Percentiles rank a stretch among this genome's conserved stretches.
Evolutionary conservation across 345 rosid genomes (phyloP).

Genomic region (Ricinus communis): DNA sequence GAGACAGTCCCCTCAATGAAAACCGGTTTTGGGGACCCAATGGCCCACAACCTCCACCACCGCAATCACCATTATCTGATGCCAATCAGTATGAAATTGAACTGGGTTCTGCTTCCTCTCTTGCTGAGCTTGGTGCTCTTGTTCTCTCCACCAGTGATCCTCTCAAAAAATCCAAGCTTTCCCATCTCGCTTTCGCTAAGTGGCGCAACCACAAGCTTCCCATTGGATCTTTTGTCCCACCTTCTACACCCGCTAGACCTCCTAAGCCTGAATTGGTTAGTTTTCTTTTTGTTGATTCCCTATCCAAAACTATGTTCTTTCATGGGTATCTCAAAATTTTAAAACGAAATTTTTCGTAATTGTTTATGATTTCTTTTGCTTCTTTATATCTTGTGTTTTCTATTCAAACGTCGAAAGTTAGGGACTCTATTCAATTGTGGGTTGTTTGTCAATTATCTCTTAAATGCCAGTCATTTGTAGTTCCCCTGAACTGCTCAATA

Average conservation of each 20-base stretch:
- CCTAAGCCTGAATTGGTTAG: slow-evolving; percentile 63
- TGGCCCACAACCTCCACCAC: slow-evolving; percentile 52
- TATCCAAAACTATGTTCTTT: too few species aligned
- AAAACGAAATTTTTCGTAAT: too few species aligned
- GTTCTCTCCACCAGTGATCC: slow-evolving; percentile 78
- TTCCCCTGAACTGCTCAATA: too few species aligned
- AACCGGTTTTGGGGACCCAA: slow-evolving; percentile 74
- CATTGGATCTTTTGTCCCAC: slow-evolving; percentile 54
- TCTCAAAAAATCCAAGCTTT: slow-evolving; percentile 59
- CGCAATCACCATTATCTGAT: slow-evolving; percentile 8
- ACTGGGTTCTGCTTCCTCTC: slow-evolving; percentile 60
- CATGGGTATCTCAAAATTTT: not conserved
- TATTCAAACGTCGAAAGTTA: not conserved
- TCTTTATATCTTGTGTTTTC: not conserved
- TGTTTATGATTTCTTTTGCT: not conserved
- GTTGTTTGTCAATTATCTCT: too few species aligned
- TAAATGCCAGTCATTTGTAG: too few species aligned
- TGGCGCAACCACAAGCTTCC: slow-evolving; percentile 66
- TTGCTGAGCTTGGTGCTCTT: slow-evolving; percentile 79
- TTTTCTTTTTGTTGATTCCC: slow-evolving; percentile 4
- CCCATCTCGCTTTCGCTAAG: slow-evolving; percentile 74
- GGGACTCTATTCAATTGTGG: too few species aligned
- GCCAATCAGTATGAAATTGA: slow-evolving; percentile 2
- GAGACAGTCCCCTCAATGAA: slow-evolving; percentile 57
- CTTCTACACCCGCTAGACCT: slow-evolving; percentile 76